Evolutionary conservation across 2,329 filamentous ascomycete genomes (phyloP).

Genomic region (Arthrobotrys entomopaga): DNA sequence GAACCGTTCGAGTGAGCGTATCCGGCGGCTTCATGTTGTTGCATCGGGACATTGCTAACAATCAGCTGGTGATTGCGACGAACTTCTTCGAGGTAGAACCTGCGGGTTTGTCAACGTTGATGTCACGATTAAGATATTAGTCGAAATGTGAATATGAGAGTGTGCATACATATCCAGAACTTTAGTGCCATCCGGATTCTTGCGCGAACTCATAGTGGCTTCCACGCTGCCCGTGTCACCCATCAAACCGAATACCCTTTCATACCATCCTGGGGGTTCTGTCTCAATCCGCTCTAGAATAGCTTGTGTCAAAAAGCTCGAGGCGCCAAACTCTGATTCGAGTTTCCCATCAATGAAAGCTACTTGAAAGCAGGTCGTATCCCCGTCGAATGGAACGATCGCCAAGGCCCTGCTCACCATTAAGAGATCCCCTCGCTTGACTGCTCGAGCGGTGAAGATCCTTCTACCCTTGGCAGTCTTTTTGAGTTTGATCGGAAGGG

Average conservation of each 20-base stretch:
- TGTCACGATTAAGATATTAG: background rate
- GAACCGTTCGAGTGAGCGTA: background rate
- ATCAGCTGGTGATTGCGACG: slow-evolving; percentile 24
- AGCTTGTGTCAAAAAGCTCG: slow-evolving; percentile 13
- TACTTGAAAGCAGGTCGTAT: slow-evolving; percentile 9
- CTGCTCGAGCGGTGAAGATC: slow-evolving; percentile 38
- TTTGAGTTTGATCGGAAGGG: slow-evolving; percentile 37
- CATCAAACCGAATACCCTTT: slow-evolving; percentile 35
- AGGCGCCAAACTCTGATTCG: slow-evolving; percentile 34
- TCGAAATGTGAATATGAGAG: background rate
- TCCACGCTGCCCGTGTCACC: slow-evolving; percentile 18
- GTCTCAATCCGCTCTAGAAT: slow-evolving; percentile 24
- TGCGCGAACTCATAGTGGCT: slow-evolving; percentile 5
- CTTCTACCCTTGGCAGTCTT: slow-evolving; percentile 49
- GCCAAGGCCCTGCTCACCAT: slow-evolving; percentile 43
- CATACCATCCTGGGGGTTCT: slow-evolving; percentile 41
- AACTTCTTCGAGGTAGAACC: slow-evolving; percentile 46
- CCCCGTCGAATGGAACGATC: slow-evolving; percentile 21
- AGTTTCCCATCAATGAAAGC: slow-evolving; percentile 17
- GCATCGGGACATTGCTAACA: slow-evolving; percentile 28
- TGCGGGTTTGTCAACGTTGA: background rate
- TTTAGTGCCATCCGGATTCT: slow-evolving; percentile 25
- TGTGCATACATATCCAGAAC: slow-evolving; percentile 27
- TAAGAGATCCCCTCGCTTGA: slow-evolving; percentile 47
- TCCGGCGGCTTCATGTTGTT: slow-evolving; percentile 1